Evolutionary conservation across 495 filamentous ascomycete species (phyloP).

Genomic region (Xylaria longipes): DNA sequence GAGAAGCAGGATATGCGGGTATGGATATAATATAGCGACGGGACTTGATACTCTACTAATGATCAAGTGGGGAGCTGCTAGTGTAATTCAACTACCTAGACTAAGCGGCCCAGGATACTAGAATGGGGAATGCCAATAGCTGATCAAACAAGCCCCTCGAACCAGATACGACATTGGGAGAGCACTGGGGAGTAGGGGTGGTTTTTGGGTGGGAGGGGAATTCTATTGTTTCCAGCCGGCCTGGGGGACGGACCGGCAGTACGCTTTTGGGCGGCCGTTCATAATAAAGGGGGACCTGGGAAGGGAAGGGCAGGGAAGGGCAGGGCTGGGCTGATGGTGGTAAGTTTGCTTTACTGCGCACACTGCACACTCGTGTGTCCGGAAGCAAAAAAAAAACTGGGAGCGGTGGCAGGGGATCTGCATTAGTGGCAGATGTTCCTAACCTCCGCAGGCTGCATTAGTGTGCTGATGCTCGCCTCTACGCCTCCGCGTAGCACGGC

Average conservation of each 20-base stretch:
- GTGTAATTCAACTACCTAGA: slow-evolving; percentile 10
- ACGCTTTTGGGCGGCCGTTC: neutral
- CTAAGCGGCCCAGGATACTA: slow-evolving; percentile 16
- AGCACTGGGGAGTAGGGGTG: slow-evolving; percentile 1
- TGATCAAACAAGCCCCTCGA: slow-evolving; percentile 18
- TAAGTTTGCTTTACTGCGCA: slow-evolving; percentile 4
- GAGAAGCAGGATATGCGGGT: neutral
- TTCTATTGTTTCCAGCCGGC: slow-evolving; percentile 5
- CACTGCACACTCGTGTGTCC: neutral
- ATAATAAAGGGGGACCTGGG: neutral
- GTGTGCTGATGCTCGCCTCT: slow-evolving; percentile 15
- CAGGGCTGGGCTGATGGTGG: slow-evolving; percentile 19
- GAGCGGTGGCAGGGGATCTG: slow-evolving; percentile 15
- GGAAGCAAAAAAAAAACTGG: slow-evolving; percentile 9
- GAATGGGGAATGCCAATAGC: slow-evolving; percentile 20
- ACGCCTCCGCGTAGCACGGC: slow-evolving; percentile 17
- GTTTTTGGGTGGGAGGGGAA: neutral
- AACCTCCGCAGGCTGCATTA: slow-evolving; percentile 26
- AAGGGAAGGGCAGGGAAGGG: neutral
- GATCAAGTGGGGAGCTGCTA: neutral
- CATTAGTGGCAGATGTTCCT: slow-evolving; percentile 23
- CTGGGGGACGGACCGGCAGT: neutral
- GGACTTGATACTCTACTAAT: slow-evolving; percentile 2
- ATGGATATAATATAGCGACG: slow-evolving; percentile 9
- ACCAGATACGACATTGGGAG: neutral